Percentiles rank a stretch among this genome's conserved stretches.
Conservation (phyloP, 1,139 yeast genomes). For the Arxiozyma slooffiae region DNA sequence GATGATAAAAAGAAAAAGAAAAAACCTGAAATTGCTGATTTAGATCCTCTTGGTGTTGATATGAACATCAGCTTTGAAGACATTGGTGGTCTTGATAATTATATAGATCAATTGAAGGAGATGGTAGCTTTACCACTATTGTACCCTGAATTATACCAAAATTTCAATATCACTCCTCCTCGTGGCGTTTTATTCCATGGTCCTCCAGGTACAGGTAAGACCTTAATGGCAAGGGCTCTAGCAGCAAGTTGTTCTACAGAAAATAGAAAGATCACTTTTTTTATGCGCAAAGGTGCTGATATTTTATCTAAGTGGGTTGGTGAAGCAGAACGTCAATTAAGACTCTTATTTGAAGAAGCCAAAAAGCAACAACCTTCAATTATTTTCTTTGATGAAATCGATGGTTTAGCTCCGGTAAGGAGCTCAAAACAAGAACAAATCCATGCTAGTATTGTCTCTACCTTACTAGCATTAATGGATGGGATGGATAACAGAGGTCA, state of each 20-base stretch:
- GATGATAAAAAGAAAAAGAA: constrained; percentile 31
- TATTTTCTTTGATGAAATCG: constrained; percentile 93
- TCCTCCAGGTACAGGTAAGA: constrained; percentile 99
- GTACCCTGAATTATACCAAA: constrained; percentile 88
- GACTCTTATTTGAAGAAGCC: constrained; percentile 90
- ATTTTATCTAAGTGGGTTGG: constrained; percentile 98
- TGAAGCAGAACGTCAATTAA: constrained; percentile 90
- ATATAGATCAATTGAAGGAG: constrained; percentile 86
- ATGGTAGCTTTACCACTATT: constrained; percentile 92
- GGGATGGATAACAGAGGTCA: constrained; percentile 98
- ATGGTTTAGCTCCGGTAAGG: constrained; percentile 95
- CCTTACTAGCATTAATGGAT: constrained; percentile 90
- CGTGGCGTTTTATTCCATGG: constrained; percentile 97
- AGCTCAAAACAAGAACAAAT: constrained; percentile 96
- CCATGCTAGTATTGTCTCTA: constrained; percentile 94
- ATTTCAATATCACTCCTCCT: constrained; percentile 90
- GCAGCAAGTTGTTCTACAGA: constrained; percentile 91
- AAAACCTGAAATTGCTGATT: constrained; percentile 72
- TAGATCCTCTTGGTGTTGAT: constrained; percentile 92
- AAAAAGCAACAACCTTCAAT: constrained; percentile 92
- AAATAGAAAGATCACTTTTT: constrained; percentile 77
- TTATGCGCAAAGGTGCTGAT: constrained; percentile 98
- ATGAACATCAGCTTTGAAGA: constrained; percentile 83
- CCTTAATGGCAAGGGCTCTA: constrained; percentile 93
- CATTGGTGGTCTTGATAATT: constrained; percentile 87